Base-by-base conservation (phyloP, 2,329 filamentous ascomycete genomes). In the Botrytis hyacinthi region DNA sequence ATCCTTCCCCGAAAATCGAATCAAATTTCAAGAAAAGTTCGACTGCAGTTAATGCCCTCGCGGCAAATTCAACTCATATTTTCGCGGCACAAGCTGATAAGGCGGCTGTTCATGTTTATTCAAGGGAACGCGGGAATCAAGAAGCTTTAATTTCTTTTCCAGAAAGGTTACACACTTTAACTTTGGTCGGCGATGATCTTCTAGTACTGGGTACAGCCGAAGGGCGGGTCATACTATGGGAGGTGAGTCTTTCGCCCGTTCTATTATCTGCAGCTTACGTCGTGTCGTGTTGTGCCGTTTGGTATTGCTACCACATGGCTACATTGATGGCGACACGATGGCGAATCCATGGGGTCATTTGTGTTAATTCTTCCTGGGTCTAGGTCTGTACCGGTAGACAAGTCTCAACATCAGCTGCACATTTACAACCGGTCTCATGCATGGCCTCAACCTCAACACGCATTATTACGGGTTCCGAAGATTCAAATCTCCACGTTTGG, bases 401-500 rank as follows among this genome's bases (percentile, higher is more conserved):
- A 80, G 86, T 95, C 69, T 91, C 91, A 10, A 95, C 93, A 14
- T 89, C 91, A 26, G 89, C 92, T 72, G 90, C 92, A 76, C 93
- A 97, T 84, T 88, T 97, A 35, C 93, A 95, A 82, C 86, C 90
- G 32, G 90, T 98, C 42, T 94, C 93, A 37, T 91, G 90, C 80
- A 85, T 98, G 72, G 90, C 89, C 54, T 88, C 90, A 18, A 92
- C 91, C 60, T 91, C 89, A 65, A 90, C 89, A 78, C 91, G 94
- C 82, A 83, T 96, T 70, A 86, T 96, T 69, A 93, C 92, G 1
- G 93, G 91, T 59, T 95, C 93, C 4, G 88, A 91, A 77, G 96
- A 99, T 84, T 93, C 94, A 70, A 97, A 93, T 81, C 87, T 98
- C 76, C 93, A 97, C 82, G 91, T 98, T 74, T 99, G 96, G 96